A percentile compares a stretch with the other conserved stretches of the same genome.
phyloP scores from a whole-genome alignment of 306 rosid species.

The Pachyrhizus erosus region DNA sequence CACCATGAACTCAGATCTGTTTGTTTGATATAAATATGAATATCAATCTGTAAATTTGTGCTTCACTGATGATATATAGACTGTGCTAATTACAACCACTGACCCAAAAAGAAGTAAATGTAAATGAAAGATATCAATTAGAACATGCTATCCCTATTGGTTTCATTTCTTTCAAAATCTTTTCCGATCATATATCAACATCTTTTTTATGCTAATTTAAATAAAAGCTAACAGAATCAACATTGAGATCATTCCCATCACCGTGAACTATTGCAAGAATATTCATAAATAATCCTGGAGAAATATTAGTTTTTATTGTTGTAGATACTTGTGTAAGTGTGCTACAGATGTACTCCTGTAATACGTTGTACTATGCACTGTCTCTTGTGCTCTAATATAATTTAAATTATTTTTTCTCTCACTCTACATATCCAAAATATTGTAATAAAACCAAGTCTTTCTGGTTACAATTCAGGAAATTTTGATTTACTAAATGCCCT shows the following conservation, averaged over 20 bases:
- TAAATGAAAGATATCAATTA: conserved; percentile 11
- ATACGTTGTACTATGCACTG: not conserved
- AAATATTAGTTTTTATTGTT: not conserved
- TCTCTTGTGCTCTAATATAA: not conserved
- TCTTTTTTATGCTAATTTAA: conserved; percentile 21
- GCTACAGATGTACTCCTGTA: not conserved
- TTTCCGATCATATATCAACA: not conserved
- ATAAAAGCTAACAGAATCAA: conserved; percentile 12
- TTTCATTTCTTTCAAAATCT: conserved; percentile 28
- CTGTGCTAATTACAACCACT: conserved; percentile 18
- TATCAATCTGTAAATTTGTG: conserved; percentile 27
- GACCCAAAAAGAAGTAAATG: conserved; percentile 5
- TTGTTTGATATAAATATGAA: conserved; percentile 36
- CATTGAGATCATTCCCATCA: not conserved
- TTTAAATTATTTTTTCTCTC: conserved; percentile 1
- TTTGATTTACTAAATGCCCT: conserved; percentile 11
- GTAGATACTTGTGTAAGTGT: not conserved
- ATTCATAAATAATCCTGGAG: not conserved
- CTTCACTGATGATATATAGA: conserved; percentile 3
- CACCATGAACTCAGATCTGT: conserved; percentile 25
- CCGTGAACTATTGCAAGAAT: conserved; percentile 12
- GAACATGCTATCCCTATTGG: conserved; percentile 13
- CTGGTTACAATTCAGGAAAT: not conserved
- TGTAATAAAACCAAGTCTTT: not conserved
- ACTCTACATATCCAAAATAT: conserved; percentile 5